Conservation (phyloP, 306 rosid genomes). For the Pterocarpus macrocarpus region DNA sequence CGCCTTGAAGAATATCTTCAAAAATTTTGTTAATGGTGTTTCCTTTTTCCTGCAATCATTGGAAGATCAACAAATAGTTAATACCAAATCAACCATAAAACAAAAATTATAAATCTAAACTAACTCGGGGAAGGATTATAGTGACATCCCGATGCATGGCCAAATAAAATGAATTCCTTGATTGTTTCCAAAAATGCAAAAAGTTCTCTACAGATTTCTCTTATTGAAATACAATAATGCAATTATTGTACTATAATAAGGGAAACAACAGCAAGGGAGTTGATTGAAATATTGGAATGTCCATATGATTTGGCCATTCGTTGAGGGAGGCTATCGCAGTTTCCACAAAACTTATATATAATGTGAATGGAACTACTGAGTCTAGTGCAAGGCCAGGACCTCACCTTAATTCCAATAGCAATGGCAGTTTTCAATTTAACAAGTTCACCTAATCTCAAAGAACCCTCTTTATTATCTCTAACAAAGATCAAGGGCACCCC, state of each 20-base stretch:
- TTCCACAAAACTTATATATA: background rate
- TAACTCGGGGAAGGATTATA: background rate
- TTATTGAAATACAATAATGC: background rate
- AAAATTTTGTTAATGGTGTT: constrained; percentile 60
- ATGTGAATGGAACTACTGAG: background rate
- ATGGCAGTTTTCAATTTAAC: constrained; percentile 80
- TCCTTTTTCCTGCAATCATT: constrained; percentile 62
- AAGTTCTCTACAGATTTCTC: background rate
- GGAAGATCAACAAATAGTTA: constrained; percentile 19
- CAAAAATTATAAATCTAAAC: background rate
- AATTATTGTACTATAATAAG: constrained; percentile 3
- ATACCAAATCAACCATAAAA: background rate
- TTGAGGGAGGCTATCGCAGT: background rate
- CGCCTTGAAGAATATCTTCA: constrained; percentile 52
- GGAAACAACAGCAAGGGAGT: background rate
- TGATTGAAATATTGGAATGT: background rate
- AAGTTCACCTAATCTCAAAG: constrained; percentile 80
- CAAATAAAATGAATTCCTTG: constrained; percentile 6
- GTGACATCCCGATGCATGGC: background rate
- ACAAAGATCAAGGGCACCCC: constrained; percentile 70
- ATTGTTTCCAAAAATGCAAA: background rate
- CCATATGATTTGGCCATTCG: background rate
- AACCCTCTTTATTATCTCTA: constrained; percentile 71
- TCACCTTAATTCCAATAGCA: constrained; percentile 87
- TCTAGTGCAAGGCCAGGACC: background rate